Percentiles rank a stretch among this genome's conserved stretches.
Evolutionary conservation across 163 green algal genomes (phyloP).

Genomic region (Chloroidium sp.): DNA sequence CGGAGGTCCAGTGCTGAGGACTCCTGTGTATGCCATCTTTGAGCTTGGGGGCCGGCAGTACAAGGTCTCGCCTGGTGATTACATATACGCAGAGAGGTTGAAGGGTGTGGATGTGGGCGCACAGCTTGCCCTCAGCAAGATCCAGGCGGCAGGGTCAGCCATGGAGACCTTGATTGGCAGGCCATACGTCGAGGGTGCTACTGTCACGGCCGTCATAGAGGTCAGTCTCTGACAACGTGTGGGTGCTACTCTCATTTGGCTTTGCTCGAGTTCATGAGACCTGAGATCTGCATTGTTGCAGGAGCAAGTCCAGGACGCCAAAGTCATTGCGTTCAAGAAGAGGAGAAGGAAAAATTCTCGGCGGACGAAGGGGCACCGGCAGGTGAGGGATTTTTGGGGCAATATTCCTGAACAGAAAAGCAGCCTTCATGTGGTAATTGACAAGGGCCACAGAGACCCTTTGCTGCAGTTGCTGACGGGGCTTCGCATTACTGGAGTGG

Average conservation of each 20-base stretch:
- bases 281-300: slow-evolving; percentile 10
- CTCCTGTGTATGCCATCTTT: slow-evolving; percentile 66
- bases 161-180: slow-evolving; percentile 71
- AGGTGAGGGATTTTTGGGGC: slow-evolving; percentile 17
- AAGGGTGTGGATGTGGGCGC: slow-evolving; percentile 54
- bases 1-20: too few species aligned
- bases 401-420: not conserved
- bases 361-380: slow-evolving; percentile 58
- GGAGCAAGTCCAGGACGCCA: slow-evolving; percentile 83
- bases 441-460: not conserved
- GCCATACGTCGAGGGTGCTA: slow-evolving; percentile 61
- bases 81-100: slow-evolving; percentile 49
- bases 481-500: slow-evolving; percentile 34
- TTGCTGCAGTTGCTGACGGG: slow-evolving; percentile 38
- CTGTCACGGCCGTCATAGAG: slow-evolving; percentile 65
- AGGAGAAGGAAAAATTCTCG: slow-evolving; percentile 78
- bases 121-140: slow-evolving; percentile 55
- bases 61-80: slow-evolving; percentile 66
- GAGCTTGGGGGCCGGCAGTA: slow-evolving; percentile 70
- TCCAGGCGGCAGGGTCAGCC: slow-evolving; percentile 72
- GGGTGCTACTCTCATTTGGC: too few species aligned
- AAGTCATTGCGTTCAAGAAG: slow-evolving; percentile 92
- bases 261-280: too few species aligned
- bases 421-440: not conserved
- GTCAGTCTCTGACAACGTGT: slow-evolving; percentile 9